Base-by-base conservation (phyloP, 495 filamentous ascomycete genomes). In the Lineolata rhizophorae region DNA sequence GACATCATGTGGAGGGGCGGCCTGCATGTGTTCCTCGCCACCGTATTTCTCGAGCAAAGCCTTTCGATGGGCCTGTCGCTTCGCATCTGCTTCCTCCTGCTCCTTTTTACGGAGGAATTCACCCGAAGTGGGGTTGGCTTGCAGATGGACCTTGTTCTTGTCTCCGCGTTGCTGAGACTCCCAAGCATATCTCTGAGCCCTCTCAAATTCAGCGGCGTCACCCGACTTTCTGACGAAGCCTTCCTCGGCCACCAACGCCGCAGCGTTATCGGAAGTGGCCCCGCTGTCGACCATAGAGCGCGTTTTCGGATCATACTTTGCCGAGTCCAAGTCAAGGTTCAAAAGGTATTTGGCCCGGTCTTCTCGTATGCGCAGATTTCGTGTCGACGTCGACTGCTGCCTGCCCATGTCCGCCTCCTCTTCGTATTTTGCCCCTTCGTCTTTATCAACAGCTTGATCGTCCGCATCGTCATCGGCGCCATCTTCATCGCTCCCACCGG, bases 261-360 rank as follows among this genome's bases (percentile, higher is more conserved):
- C 75, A 3, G 85, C 80, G 40, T 74, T 68, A 55, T 95, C 83
- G 3, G 58, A 59, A 22, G 78, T 77, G 4, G 78, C 84, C 20
- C 85, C 84, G 41, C 68, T 67, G 39, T 93, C 84, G 3, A 92
- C 75, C 72, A 97, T 91, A 3, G 79, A 75, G 36, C 87, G 68
- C 20, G 85, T 95, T 48, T 97, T 97, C 0, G 87, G 87, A 45
- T 97, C 90, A 52, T 97, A 97, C 47, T 93, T 92, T 9, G 87
- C 90, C 0, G 85, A 93, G 42, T 97, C 87, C 2, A 90, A 65
- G 43, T 95, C 87, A 3, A 97, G 64, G 45, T 94, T 94, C 0
- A 94, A 59, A 4, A 97, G 57, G 48, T 97, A 97, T 48, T 95
- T 95, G n/a, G 87, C 87, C 3, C 87, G 95, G 51, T 97, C 87